These are phyloP conservation scores for Penicillium nordicum DNA, from an alignment of 2,329 filamentous ascomycete genomes.

Conservation along the genomic window DNA sequence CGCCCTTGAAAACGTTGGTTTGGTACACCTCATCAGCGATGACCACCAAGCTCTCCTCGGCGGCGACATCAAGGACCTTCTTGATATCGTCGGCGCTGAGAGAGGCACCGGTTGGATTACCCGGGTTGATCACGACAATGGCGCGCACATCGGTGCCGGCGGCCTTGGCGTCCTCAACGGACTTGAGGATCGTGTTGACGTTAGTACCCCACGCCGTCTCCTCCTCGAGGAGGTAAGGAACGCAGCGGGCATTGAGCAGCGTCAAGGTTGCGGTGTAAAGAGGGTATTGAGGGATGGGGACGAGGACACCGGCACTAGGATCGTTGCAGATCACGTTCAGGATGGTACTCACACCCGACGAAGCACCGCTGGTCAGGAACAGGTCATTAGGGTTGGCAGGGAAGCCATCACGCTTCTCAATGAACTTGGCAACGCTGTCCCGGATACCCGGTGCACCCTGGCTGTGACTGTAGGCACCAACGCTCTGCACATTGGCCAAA, in stretches of 20 bases:
- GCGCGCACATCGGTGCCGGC: constrained; percentile 83
- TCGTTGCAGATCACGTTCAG: constrained; percentile 81
- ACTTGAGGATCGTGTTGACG: constrained; percentile 68
- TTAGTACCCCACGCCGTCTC: constrained; percentile 82
- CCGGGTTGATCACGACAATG: constrained; percentile 96
- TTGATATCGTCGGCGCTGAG: constrained; percentile 75
- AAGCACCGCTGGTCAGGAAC: constrained; percentile 88
- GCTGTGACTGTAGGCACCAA: constrained; percentile 94
- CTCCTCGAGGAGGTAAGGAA: constrained; percentile 94
- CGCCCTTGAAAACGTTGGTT: constrained; percentile 92
- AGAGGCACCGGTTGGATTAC: constrained; percentile 91
- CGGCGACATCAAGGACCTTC: constrained; percentile 80
- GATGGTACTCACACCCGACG: constrained; percentile 90
- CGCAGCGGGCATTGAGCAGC: constrained; percentile 77
- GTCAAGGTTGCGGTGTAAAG: constrained; percentile 92
- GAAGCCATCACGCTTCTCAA: constrained; percentile 88
- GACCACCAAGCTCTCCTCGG: constrained; percentile 78
- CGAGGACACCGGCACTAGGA: constrained; percentile 75
- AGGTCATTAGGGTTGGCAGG: constrained; percentile 75
- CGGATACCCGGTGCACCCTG: constrained; percentile 83
- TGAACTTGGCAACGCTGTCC: constrained; percentile 86
- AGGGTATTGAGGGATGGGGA: constrained; percentile 96
- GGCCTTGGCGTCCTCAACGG: constrained; percentile 69
- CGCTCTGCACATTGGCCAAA: constrained; percentile 78
- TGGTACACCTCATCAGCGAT: constrained; percentile 99